Percentiles rank a stretch among this genome's conserved stretches.
These are phyloP conservation scores for Dipodascopsis uninucleata DNA, from an alignment of 805 yeast genomes.

Conservation along the genomic window DNA sequence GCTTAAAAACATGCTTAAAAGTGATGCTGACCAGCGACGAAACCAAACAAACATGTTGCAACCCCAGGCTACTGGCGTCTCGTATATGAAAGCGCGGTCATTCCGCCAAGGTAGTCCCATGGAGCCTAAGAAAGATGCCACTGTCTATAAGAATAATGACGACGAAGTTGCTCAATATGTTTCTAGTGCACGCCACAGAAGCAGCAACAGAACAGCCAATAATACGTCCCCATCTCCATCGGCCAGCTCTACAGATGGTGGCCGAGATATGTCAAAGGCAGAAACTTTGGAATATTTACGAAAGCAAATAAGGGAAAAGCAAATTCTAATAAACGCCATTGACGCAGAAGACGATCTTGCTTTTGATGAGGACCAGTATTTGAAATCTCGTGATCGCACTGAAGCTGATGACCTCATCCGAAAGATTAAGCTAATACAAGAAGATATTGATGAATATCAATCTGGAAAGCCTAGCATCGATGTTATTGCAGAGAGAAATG, in stretches of 20 bases:
- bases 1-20: conserved; percentile 62
- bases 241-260: not conserved
- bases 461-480: conserved; percentile 29
- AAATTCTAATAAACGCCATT: conserved; percentile 63
- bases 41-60: conserved; percentile 16
- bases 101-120: conserved; percentile 36
- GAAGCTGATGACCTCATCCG: conserved; percentile 64
- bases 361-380: conserved; percentile 38
- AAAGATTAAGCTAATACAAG: conserved; percentile 50
- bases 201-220: conserved; percentile 32
- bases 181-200: conserved; percentile 56
- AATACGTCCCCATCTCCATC: conserved; percentile 10
- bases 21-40: conserved; percentile 36
- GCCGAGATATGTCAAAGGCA: conserved; percentile 14
- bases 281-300: conserved; percentile 52
- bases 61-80: conserved; percentile 31
- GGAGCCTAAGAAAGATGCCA: conserved; percentile 43
- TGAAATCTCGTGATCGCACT: conserved; percentile 42
- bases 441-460: conserved; percentile 34
- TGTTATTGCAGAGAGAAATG: conserved; percentile 46
- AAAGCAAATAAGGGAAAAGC: conserved; percentile 67
- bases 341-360: conserved; percentile 54
- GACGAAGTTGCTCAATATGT: conserved; percentile 66
- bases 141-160: conserved; percentile 66
- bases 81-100: conserved; percentile 37